These are phyloP conservation scores for Myxozyma kluyveri DNA, from an alignment of 805 yeast species.

Conservation along the genomic window DNA sequence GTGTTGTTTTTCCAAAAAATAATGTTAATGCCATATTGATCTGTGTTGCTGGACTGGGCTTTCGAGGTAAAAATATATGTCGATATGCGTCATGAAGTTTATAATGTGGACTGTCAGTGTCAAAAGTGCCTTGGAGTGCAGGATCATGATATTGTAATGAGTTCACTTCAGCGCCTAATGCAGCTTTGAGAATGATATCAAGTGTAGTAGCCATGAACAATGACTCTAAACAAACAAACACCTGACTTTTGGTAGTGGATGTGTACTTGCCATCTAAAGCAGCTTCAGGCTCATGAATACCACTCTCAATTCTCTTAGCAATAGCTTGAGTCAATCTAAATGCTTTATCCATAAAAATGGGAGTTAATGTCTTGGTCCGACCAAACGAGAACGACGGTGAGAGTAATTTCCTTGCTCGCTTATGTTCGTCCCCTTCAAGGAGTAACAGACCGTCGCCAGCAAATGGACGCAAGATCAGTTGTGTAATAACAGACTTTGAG, in stretches of 20 bases:
- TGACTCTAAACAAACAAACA: background rate
- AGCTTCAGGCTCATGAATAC: background rate
- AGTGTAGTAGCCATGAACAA: constrained; percentile 11
- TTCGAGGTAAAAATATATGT: too few relatives aligned
- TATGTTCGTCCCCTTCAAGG: constrained; percentile 22
- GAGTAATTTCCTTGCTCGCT: constrained; percentile 18
- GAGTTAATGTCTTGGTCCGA: constrained; percentile 18
- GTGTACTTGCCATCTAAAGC: background rate
- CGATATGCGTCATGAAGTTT: constrained; percentile 6
- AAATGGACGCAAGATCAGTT: too few relatives aligned
- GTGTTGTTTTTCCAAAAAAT: constrained; percentile 6
- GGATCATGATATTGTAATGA: constrained; percentile 15
- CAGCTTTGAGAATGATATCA: constrained; percentile 22
- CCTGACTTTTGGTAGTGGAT: background rate
- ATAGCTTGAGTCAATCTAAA: constrained; percentile 2
- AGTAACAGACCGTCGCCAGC: constrained; percentile 21
- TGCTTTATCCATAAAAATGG: constrained; percentile 15
- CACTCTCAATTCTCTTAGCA: constrained; percentile 2
- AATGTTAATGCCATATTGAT: background rate
- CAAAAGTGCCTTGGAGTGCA: too few relatives aligned
- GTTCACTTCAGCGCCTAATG: constrained; percentile 21
- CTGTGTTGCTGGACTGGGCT: too few relatives aligned
- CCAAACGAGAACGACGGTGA: constrained; percentile 25
- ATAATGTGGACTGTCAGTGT: constrained; percentile 13
- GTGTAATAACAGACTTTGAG: constrained; percentile 12